Base-by-base conservation (phyloP, 2,329 filamentous ascomycete species). In the Xylariomycetidae sp. region DNA sequence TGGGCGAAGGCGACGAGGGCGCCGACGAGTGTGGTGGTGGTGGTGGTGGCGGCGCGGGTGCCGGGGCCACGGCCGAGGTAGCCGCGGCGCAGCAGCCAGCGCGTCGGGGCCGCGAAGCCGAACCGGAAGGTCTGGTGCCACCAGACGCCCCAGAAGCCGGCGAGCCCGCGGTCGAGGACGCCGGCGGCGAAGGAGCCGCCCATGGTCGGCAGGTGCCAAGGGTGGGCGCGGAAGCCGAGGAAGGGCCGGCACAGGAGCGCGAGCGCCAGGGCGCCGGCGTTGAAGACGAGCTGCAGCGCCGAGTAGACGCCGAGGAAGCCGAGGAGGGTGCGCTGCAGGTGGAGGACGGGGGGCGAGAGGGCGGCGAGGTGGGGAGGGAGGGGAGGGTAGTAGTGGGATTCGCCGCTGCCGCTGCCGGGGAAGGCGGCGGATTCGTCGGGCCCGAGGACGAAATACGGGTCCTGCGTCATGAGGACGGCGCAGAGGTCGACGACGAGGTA, bases 101-200 rank as follows among this genome's bases (percentile, higher is more conserved):
- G 58, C 0, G 71, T 63, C 0, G 82, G 81, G 4, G 78, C 72
- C 25, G 74, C 62, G 49, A 88, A 88, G 3, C 74, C 77, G 34
- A 78, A 72, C 1, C 13, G 40, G 36, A 94, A 48, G 3, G 82
- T 81, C 60, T 96, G 89, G 58, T 97, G 90, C 90, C 90, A 96
- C 72, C 80, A 90, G 15, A 68, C 70, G 27, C 85, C 81, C 90
- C 90, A 97, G 61, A 82, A 84, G 1, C 88, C 89, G 1, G 75
- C 71, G 2, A 96, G 66, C 0, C 90, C 89, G 38, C 77, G 68
- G 41, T 88, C 76, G 9, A 81, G 59, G 2, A 89, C 67, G n/a
- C n/a, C n/a, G 16, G 67, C 60, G 1, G 49, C 48, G 35, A 72
- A 63, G 14, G 66, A 66, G 10, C 84, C 82, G 38, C 80, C 70